Evolutionary conservation across 805 yeast genomes (phyloP).

Genomic region (Candida incommunis): DNA sequence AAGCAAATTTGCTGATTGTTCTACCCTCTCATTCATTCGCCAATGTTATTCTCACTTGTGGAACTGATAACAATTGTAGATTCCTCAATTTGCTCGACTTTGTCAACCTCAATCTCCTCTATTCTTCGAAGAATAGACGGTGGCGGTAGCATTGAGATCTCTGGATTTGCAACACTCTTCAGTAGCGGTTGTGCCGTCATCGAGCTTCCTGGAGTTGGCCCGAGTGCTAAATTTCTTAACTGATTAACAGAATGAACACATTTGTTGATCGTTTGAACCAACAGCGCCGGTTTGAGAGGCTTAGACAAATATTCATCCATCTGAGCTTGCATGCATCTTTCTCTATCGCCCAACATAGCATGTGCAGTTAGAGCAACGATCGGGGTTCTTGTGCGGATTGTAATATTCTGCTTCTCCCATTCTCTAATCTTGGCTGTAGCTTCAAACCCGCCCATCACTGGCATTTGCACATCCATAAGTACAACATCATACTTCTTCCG

Average conservation of each 20-base stretch:
- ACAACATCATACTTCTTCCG: constrained; percentile 62
- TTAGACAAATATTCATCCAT: constrained; percentile 88
- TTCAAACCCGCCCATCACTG: constrained; percentile 90
- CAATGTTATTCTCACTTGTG: too few relatives aligned
- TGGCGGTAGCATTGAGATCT: neutral
- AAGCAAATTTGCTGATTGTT: too few relatives aligned
- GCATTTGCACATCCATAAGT: constrained; percentile 91
- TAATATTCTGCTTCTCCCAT: constrained; percentile 72
- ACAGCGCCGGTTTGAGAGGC: constrained; percentile 70
- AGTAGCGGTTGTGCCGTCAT: neutral
- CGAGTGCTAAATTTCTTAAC: constrained; percentile 23
- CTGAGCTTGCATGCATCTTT: constrained; percentile 71
- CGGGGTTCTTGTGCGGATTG: constrained; percentile 65
- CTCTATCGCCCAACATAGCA: constrained; percentile 90
- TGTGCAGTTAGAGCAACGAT: constrained; percentile 86
- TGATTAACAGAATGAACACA: constrained; percentile 45
- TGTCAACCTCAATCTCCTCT: too few relatives aligned
- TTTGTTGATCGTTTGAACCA: constrained; percentile 74
- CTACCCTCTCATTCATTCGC: too few relatives aligned
- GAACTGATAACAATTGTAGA: constrained; percentile 1
- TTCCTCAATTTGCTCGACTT: constrained; percentile 9
- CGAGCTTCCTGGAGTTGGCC: constrained; percentile 14
- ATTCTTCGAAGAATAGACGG: neutral
- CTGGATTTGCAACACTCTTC: neutral
- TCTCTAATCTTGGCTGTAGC: constrained; percentile 77